Evolutionary conservation across 176 grass and related monocot species (phyloP).

Genomic region (Ampelocalamus luodianensis): DNA sequence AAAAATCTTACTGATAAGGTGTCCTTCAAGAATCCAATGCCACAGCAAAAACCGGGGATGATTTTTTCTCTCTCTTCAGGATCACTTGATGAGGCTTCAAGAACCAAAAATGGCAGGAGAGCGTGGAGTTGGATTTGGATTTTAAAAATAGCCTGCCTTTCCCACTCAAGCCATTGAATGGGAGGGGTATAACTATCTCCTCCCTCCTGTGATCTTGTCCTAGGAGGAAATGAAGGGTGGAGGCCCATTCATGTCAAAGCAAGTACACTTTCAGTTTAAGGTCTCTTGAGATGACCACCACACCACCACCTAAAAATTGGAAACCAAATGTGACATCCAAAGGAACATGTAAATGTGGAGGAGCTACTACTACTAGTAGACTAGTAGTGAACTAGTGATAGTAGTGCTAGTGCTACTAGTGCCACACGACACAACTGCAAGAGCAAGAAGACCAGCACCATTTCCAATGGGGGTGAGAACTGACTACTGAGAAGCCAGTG

Average conservation of each 20-base stretch:
- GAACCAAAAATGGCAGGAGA: slow-evolving; percentile 34
- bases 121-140: slow-evolving; percentile 50
- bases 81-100: slow-evolving; percentile 11
- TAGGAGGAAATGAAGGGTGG: slow-evolving; percentile 40
- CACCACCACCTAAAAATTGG: slow-evolving; percentile 21
- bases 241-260: slow-evolving; percentile 51
- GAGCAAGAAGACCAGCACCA: slow-evolving; percentile 58
- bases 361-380: background rate
- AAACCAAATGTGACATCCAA: slow-evolving; percentile 59
- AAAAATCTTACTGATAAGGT: slow-evolving; percentile 31
- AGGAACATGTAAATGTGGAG: slow-evolving; percentile 48
- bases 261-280: slow-evolving; percentile 56
- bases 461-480: slow-evolving; percentile 31
- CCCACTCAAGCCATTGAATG: slow-evolving; percentile 48
- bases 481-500: slow-evolving; percentile 30
- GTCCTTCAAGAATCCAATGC: slow-evolving; percentile 46
- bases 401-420: slow-evolving; percentile 1
- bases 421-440: slow-evolving; percentile 17
- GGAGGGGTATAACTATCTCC: slow-evolving; percentile 47
- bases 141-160: slow-evolving; percentile 40
- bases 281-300: slow-evolving; percentile 46
- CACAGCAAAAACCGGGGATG: slow-evolving; percentile 5
- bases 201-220: slow-evolving; percentile 39
- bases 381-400: background rate
- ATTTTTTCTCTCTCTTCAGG: background rate